Evolutionary conservation across 140 eudicot genomes (phyloP).

Genomic region (Cichorium intybus): DNA sequence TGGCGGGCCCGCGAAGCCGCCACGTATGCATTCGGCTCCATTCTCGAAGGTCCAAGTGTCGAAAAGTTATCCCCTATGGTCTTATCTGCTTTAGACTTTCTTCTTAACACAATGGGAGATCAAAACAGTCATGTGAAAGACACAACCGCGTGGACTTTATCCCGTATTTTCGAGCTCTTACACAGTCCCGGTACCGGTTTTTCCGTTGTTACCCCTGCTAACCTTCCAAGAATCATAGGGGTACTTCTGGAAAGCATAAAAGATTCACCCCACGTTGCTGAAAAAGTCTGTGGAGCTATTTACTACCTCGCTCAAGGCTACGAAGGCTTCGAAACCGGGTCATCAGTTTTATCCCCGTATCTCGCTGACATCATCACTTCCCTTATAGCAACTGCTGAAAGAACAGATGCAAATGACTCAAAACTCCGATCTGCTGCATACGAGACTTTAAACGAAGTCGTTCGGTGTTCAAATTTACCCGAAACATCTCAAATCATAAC

Average conservation of each 20-base stretch:
- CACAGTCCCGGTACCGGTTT: constrained; percentile 64
- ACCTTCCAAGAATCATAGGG: constrained; percentile 42
- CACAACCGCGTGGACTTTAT: constrained; percentile 91
- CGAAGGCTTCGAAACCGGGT: constrained; percentile 55
- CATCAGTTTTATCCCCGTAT: constrained; percentile 56
- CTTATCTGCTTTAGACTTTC: constrained; percentile 47
- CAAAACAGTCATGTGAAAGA: constrained; percentile 82
- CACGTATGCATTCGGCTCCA: constrained; percentile 78
- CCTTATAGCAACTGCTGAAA: constrained; percentile 53
- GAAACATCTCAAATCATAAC: constrained; percentile 61
- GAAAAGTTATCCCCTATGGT: constrained; percentile 67
- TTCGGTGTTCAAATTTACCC: constrained; percentile 60
- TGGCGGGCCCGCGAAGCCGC: constrained; percentile 92
- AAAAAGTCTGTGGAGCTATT: constrained; percentile 81
- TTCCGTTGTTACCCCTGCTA: constrained; percentile 58
- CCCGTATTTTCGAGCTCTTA: constrained; percentile 76
- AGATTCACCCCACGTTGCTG: constrained; percentile 78
- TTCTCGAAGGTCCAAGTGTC: constrained; percentile 73
- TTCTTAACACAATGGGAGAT: constrained; percentile 70
- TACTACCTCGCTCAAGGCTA: constrained; percentile 79
- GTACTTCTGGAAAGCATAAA: constrained; percentile 63
- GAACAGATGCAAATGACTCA: constrained; percentile 63
- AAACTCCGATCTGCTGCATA: constrained; percentile 74
- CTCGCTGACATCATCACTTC: constrained; percentile 49
- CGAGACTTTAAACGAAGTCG: constrained; percentile 82